Evolutionary conservation across 768 basidiomycete species (phyloP).

Genomic region (Stropharia rugosoannulata): DNA sequence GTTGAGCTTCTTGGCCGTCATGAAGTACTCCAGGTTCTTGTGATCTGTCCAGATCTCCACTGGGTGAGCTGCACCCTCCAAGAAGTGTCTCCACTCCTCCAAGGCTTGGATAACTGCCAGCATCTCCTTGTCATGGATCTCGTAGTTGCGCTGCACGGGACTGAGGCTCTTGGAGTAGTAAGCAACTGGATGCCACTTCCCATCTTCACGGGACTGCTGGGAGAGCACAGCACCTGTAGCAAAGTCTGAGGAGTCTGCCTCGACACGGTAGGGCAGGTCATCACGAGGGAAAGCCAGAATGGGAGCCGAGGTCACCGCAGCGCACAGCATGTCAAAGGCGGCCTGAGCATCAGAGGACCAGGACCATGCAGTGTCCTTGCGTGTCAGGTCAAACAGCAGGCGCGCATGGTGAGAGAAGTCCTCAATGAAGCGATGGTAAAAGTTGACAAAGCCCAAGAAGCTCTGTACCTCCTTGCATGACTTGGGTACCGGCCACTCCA

Average conservation of each 20-base stretch:
- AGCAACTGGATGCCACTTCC: constrained; percentile 28
- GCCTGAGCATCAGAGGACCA: background rate
- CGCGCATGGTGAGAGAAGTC: constrained; percentile 25
- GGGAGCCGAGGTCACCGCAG: constrained; percentile 20
- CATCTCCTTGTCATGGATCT: background rate
- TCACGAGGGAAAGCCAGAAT: constrained; percentile 11
- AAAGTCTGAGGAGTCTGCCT: constrained; percentile 37
- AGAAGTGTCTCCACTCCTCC: constrained; percentile 19
- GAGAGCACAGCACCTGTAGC: constrained; percentile 38
- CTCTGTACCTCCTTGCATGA: no score
- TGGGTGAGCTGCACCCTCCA: constrained; percentile 14
- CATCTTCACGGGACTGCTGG: constrained; percentile 16
- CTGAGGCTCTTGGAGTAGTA: background rate
- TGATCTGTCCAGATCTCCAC: constrained; percentile 33
- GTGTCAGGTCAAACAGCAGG: constrained; percentile 13
- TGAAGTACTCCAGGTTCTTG: constrained; percentile 42
- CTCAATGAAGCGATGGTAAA: constrained; percentile 28
- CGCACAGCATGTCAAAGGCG: constrained; percentile 25
- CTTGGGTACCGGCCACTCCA: no score
- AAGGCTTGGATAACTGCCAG: constrained; percentile 8
- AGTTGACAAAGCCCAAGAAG: constrained; percentile 27
- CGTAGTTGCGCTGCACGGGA: background rate
- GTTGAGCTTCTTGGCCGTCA: constrained; percentile 32
- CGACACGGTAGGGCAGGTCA: background rate
- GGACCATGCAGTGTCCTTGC: constrained; percentile 3